Evolutionary conservation across 176 grass and related monocot genomes (phyloP).

Genomic region (Oryza officinalis): DNA sequence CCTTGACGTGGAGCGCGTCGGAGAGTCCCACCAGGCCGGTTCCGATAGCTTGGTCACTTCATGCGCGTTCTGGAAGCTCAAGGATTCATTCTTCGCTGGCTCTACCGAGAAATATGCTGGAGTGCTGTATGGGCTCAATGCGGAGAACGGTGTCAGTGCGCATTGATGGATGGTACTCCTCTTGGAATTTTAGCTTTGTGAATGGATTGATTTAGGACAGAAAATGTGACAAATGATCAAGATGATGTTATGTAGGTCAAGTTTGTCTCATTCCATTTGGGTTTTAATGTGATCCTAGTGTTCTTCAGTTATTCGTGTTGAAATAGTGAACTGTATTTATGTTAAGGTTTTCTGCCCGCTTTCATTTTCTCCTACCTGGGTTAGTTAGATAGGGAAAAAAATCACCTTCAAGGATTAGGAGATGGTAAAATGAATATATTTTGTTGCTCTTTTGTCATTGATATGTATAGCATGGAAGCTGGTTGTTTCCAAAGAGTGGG

Average conservation of each 20-base stretch:
- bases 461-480: background rate
- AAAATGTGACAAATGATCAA: slow-evolving; percentile 27
- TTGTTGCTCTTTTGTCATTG: background rate
- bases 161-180: slow-evolving; percentile 60
- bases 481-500: background rate
- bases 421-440: background rate
- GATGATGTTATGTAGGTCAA: slow-evolving; percentile 29
- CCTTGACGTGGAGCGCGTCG: slow-evolving; percentile 92
- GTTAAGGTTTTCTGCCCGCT: background rate
- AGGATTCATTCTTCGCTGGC: slow-evolving; percentile 74
- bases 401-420: background rate
- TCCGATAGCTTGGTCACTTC: slow-evolving; percentile 90
- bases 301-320: slow-evolving; percentile 15
- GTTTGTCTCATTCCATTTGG: slow-evolving; percentile 32
- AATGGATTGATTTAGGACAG: slow-evolving; percentile 46
- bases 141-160: slow-evolving; percentile 78
- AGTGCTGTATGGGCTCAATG: slow-evolving; percentile 85
- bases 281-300: slow-evolving; percentile 35
- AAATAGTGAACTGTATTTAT: slow-evolving; percentile 35
- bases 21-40: slow-evolving; percentile 89
- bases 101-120: slow-evolving; percentile 91
- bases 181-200: slow-evolving; percentile 48
- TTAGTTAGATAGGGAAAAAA: slow-evolving; percentile 7
- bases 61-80: slow-evolving; percentile 86
- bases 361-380: background rate